These are phyloP conservation scores for Herpotrichia juniperi DNA, from an alignment of 2,329 filamentous ascomycete species.

Conservation along the genomic window DNA sequence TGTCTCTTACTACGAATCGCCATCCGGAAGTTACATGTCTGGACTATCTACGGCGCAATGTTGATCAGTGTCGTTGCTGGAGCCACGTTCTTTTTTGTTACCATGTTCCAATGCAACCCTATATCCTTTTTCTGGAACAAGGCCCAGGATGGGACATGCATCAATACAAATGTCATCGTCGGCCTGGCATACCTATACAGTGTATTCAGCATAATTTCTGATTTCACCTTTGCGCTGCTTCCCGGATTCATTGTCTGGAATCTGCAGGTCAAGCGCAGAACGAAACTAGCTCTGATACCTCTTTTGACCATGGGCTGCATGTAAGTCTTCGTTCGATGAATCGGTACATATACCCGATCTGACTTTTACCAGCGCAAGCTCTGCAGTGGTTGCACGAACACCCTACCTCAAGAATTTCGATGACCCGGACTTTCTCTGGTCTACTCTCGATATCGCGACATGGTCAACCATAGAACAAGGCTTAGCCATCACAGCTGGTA, in stretches of 20 bases:
- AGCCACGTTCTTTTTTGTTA: constrained; percentile 52
- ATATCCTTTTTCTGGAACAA: constrained; percentile 57
- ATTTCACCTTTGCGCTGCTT: constrained; percentile 57
- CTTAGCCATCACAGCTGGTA: constrained; percentile 44
- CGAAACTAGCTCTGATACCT: constrained; percentile 55
- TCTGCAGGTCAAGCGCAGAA: constrained; percentile 55
- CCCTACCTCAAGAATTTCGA: constrained; percentile 37
- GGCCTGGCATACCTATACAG: constrained; percentile 55
- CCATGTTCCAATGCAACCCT: constrained; percentile 59
- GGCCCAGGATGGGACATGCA: constrained; percentile 47
- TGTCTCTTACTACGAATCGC: constrained; percentile 40
- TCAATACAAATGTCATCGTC: constrained; percentile 48
- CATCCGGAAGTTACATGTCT: constrained; percentile 34
- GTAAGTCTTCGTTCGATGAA: constrained; percentile 32
- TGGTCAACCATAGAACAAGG: constrained; percentile 46
- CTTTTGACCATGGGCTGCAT: constrained; percentile 59
- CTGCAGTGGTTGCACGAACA: constrained; percentile 39
- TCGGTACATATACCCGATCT: constrained; percentile 4
- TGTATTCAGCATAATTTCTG: constrained; percentile 52
- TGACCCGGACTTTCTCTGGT: constrained; percentile 39
- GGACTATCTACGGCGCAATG: constrained; percentile 48
- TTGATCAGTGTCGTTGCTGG: constrained; percentile 43
- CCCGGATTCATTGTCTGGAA: constrained; percentile 59
- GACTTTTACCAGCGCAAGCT: constrained; percentile 29
- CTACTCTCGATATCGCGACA: constrained; percentile 43